Conservation (phyloP, 2,329 filamentous ascomycete species). For the Aspergillus sergii region DNA sequence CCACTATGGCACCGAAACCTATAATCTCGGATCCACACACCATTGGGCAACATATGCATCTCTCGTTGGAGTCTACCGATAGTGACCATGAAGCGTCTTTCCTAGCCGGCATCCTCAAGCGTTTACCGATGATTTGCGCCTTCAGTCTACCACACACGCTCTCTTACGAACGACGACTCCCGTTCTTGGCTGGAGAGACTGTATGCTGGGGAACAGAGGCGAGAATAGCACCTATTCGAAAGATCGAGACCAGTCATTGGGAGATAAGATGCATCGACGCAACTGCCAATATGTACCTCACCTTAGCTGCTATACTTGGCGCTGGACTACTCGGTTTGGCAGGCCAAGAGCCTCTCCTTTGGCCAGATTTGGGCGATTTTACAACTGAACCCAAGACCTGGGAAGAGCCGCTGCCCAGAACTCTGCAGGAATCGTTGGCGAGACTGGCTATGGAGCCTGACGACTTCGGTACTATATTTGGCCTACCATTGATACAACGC, state of each 20-base stretch:
- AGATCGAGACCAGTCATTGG: constrained; percentile 25
- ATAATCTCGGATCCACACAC: neutral
- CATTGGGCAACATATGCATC: constrained; percentile 21
- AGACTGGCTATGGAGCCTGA: neutral
- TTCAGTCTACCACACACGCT: neutral
- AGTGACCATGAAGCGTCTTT: neutral
- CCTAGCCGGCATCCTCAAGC: neutral
- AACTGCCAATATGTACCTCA: constrained; percentile 27
- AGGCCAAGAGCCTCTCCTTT: constrained; percentile 8
- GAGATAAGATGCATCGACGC: constrained; percentile 25
- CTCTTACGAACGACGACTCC: neutral
- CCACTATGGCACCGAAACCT: constrained; percentile 23
- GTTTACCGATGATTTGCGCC: neutral
- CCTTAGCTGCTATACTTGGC: constrained; percentile 17
- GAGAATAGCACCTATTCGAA: constrained; percentile 19
- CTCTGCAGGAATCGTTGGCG: neutral
- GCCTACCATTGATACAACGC: neutral
- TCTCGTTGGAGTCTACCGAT: constrained; percentile 19
- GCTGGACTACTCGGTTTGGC: constrained; percentile 21
- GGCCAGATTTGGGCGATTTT: constrained; percentile 11
- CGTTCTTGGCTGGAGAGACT: constrained; percentile 9
- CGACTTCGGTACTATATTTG: neutral
- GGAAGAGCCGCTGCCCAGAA: neutral
- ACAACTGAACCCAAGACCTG: neutral
- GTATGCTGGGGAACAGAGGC: constrained; percentile 24